Evolutionary conservation across 2,329 filamentous ascomycete genomes (phyloP).

Genomic region (Biscogniauxia marginata): DNA sequence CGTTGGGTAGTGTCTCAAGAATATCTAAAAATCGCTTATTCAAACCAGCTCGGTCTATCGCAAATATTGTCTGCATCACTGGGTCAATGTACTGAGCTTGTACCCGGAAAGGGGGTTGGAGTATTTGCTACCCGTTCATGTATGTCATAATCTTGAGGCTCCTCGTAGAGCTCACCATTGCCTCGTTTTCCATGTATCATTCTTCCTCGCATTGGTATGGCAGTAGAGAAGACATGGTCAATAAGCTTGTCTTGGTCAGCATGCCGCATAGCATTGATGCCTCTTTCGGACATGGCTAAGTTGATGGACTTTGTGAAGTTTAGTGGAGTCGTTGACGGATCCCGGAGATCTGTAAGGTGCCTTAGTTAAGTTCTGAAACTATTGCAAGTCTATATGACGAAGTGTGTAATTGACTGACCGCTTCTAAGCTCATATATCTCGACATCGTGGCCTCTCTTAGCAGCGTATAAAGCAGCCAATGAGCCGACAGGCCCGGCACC

Average conservation of each 20-base stretch:
- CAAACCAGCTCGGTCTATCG: slow-evolving; percentile 78
- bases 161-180: slow-evolving; percentile 67
- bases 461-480: slow-evolving; percentile 88
- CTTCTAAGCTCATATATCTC: slow-evolving; percentile 91
- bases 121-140: slow-evolving; percentile 68
- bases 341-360: slow-evolving; percentile 70
- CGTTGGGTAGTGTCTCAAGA: slow-evolving; percentile 80
- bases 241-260: slow-evolving; percentile 67
- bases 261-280: slow-evolving; percentile 81
- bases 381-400: slow-evolving; percentile 1
- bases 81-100: slow-evolving; percentile 4
- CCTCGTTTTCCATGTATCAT: slow-evolving; percentile 83
- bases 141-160: slow-evolving; percentile 85
- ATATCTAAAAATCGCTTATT: slow-evolving; percentile 84
- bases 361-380: not conserved
- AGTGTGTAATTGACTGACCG: slow-evolving; percentile 57
- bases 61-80: slow-evolving; percentile 67
- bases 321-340: slow-evolving; percentile 76
- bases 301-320: slow-evolving; percentile 99
- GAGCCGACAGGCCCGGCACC: slow-evolving; percentile 93
- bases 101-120: slow-evolving; percentile 2
- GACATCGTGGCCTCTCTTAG: slow-evolving; percentile 81
- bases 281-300: slow-evolving; percentile 87
- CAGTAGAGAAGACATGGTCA: slow-evolving; percentile 69
- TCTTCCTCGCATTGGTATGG: slow-evolving; percentile 90